Percentiles rank a stretch among this genome's conserved stretches.
Evolutionary conservation across 345 rosid genomes (phyloP).

Genomic region (Carallia pectinifolia): DNA sequence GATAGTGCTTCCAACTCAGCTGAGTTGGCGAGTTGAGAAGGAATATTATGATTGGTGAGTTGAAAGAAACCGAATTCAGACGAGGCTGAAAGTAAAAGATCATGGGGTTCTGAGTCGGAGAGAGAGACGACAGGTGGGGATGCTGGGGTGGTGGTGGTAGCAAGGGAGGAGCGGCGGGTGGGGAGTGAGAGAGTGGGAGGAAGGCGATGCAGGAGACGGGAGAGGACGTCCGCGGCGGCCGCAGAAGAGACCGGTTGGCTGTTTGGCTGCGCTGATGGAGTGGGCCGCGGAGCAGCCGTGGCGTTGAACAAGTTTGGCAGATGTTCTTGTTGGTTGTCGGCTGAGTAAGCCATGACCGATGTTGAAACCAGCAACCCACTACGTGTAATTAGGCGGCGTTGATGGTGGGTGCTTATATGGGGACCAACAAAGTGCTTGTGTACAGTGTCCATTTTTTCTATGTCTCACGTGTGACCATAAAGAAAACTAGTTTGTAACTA

Average conservation of each 20-base stretch:
- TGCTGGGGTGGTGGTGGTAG: constrained; percentile 20
- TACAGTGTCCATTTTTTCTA: not conserved
- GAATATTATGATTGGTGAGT: constrained; percentile 39
- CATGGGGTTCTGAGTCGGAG: constrained; percentile 17
- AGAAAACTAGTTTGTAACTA: not conserved
- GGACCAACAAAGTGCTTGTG: not conserved
- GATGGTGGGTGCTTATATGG: not conserved
- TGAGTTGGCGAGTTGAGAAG: constrained; percentile 51
- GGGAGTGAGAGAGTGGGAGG: constrained; percentile 74
- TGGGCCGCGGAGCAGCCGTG: constrained; percentile 83
- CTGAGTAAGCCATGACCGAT: constrained; percentile 43
- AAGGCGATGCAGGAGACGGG: constrained; percentile 69
- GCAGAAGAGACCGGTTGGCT: constrained; percentile 34
- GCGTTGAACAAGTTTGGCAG: constrained; percentile 41
- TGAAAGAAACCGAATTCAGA: constrained; percentile 56
- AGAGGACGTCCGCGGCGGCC: constrained; percentile 52
- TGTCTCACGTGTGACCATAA: not conserved
- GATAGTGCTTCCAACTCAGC: constrained; percentile 56
- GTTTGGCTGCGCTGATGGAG: constrained; percentile 54
- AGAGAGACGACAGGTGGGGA: constrained; percentile 43
- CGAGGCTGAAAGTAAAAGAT: constrained; percentile 41
- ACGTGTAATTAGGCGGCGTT: too few relatives aligned
- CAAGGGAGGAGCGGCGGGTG: constrained; percentile 33
- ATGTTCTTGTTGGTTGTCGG: constrained; percentile 44
- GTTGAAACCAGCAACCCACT: not conserved